These are phyloP conservation scores for Eucalyptus tenuipes DNA, from an alignment of 345 rosid species.

Conservation along the genomic window DNA sequence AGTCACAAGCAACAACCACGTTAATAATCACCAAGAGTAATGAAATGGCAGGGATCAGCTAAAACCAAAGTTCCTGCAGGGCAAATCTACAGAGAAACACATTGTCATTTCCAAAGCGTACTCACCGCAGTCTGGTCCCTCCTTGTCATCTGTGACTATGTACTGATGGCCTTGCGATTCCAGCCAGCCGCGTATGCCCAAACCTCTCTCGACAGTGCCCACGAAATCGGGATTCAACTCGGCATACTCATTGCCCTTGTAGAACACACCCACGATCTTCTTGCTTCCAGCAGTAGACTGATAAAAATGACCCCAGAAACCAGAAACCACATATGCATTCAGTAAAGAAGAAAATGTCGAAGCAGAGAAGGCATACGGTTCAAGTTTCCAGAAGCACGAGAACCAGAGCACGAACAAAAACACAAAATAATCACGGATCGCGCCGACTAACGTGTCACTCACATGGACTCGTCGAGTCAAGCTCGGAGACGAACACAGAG, in stretches of 20 bases:
- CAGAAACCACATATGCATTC: background rate
- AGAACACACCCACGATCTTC: constrained; percentile 93
- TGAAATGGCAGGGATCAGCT: background rate
- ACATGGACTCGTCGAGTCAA: constrained; percentile 43
- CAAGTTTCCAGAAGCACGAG: background rate
- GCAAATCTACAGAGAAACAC: background rate
- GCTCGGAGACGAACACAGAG: constrained; percentile 5
- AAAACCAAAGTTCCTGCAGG: background rate
- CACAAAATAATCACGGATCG: background rate
- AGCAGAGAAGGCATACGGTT: background rate
- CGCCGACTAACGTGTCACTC: constrained; percentile 1
- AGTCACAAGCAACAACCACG: background rate
- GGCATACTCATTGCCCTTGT: constrained; percentile 81
- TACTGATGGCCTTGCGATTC: constrained; percentile 83
- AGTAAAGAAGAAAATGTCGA: background rate
- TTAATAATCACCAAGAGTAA: background rate
- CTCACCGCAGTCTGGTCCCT: constrained; percentile 68
- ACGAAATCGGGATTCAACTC: constrained; percentile 67
- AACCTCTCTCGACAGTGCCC: constrained; percentile 64
- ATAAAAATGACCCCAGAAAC: background rate
- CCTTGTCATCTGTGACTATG: constrained; percentile 89
- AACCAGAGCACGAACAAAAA: background rate
- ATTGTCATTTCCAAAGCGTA: background rate
- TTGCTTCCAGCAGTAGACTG: constrained; percentile 73
- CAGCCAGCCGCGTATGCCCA: constrained; percentile 74